Conservation (phyloP, 805 yeast genomes). For the Schwanniomyces vanrijiae region DNA sequence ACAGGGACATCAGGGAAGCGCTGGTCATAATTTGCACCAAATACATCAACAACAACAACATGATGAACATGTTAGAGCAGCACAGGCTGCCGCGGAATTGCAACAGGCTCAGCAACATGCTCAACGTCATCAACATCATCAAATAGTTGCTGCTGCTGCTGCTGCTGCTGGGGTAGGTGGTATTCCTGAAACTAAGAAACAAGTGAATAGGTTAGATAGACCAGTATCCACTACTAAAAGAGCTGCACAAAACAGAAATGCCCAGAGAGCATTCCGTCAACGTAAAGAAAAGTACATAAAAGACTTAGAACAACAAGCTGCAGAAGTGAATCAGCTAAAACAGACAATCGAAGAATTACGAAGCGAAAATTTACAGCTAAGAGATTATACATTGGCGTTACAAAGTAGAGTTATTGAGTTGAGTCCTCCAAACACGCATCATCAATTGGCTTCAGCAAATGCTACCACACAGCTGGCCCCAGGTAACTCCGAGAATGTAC, state of each 20-base stretch:
- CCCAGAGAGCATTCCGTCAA: constrained; percentile 88
- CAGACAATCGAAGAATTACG: constrained; percentile 66
- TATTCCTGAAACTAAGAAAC: neutral
- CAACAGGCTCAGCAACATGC: constrained; percentile 14
- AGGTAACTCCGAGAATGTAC: constrained; percentile 9
- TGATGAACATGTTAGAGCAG: constrained; percentile 9
- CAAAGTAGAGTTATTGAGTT: constrained; percentile 65
- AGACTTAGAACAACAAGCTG: constrained; percentile 72
- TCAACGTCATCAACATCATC: constrained; percentile 8
- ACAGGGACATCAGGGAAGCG: constrained; percentile 6
- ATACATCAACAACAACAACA: constrained; percentile 11
- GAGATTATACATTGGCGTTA: constrained; percentile 69
- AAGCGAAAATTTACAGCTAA: constrained; percentile 66
- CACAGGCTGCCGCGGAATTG: constrained; percentile 12
- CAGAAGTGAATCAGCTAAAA: constrained; percentile 60
- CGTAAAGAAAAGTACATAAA: constrained; percentile 79
- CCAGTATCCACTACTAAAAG: constrained; percentile 65
- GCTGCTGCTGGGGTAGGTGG: constrained; percentile 9
- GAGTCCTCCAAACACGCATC: constrained; percentile 17
- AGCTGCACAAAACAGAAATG: constrained; percentile 89
- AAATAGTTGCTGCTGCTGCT: constrained; percentile 9
- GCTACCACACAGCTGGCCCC: constrained; percentile 5
- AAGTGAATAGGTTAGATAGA: neutral
- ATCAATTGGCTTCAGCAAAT: constrained; percentile 21
- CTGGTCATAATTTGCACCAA: constrained; percentile 3